Conservation (phyloP, 805 yeast species). For the Priceomyces melissophilus region DNA sequence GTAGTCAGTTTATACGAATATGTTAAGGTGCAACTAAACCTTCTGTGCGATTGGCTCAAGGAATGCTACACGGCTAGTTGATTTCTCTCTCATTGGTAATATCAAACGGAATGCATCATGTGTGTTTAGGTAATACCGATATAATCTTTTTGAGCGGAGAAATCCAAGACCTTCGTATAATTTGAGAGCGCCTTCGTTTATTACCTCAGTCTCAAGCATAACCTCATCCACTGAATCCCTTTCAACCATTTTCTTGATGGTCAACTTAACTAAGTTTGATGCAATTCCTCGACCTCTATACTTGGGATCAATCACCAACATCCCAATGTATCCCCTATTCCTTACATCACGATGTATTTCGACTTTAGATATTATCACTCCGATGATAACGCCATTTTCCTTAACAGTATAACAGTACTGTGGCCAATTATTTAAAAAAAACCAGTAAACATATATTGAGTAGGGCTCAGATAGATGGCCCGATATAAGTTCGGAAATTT, state of each 20-base stretch:
- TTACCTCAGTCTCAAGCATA: conserved; percentile 89
- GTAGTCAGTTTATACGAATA: no score
- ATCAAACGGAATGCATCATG: conserved; percentile 90
- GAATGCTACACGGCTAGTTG: conserved; percentile 50
- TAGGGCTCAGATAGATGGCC: conserved; percentile 89
- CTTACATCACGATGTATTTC: conserved; percentile 74
- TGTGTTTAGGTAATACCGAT: conserved; percentile 83
- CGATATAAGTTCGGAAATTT: conserved; percentile 57
- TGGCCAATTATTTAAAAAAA: conserved; percentile 89
- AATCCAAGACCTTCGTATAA: conserved; percentile 78
- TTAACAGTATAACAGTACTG: conserved; percentile 68
- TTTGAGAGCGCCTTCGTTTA: conserved; percentile 64
- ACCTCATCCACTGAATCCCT: conserved; percentile 75
- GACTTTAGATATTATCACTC: conserved; percentile 79
- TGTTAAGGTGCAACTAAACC: no score
- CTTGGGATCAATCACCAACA: conserved; percentile 78
- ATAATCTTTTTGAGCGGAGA: conserved; percentile 68
- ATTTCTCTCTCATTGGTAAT: conserved; percentile 66
- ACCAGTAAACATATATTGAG: conserved; percentile 88
- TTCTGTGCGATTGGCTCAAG: conserved; percentile 13
- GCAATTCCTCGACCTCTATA: conserved; percentile 84
- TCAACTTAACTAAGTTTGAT: conserved; percentile 57
- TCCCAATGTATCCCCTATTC: conserved; percentile 89
- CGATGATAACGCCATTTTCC: conserved; percentile 50
- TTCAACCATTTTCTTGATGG: conserved; percentile 63